Conservation (phyloP, 345 rosid species). For the Hypericum androsaemum region DNA sequence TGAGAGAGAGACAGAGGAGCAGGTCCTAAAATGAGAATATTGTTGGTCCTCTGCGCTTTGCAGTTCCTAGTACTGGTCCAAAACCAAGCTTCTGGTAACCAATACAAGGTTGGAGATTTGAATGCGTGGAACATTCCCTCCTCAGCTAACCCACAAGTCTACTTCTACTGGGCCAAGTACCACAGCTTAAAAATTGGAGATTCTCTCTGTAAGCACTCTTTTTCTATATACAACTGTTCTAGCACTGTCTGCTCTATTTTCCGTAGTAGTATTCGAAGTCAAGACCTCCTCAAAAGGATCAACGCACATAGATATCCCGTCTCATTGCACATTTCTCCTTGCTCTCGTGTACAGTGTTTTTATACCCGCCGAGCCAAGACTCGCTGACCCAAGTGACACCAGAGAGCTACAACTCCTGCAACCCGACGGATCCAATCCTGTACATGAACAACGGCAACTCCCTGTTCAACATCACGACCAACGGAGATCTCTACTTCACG, state of each 20-base stretch:
- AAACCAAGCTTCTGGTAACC: slow-evolving; percentile 34
- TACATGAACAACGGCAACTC: slow-evolving; percentile 91
- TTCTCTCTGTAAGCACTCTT: slow-evolving; percentile 43
- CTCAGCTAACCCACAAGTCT: slow-evolving; percentile 46
- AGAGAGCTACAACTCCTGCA: slow-evolving; percentile 52
- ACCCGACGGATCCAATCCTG: slow-evolving; percentile 69
- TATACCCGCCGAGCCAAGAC: slow-evolving; percentile 97
- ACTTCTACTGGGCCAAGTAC: slow-evolving; percentile 62
- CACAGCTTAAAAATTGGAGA: slow-evolving; percentile 64
- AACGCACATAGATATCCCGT: neutral
- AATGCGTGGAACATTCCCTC: slow-evolving; percentile 85
- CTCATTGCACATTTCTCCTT: neutral
- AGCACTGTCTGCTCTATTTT: no score
- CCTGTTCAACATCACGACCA: slow-evolving; percentile 63
- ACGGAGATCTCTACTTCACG: slow-evolving; percentile 67
- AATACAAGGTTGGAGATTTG: slow-evolving; percentile 70
- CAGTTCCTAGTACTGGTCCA: slow-evolving; percentile 35
- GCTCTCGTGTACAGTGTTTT: slow-evolving; percentile 63
- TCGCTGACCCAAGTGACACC: slow-evolving; percentile 72
- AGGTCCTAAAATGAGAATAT: slow-evolving; percentile 4
- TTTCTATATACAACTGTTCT: no score
- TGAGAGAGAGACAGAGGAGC: no score
- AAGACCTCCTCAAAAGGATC: neutral
- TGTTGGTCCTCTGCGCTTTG: slow-evolving; percentile 18
- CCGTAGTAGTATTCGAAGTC: no score